A percentile compares a stretch with the other conserved stretches of the same genome.
Evolutionary conservation across 768 basidiomycete species (phyloP).

Genomic region (Russula brevipes): DNA sequence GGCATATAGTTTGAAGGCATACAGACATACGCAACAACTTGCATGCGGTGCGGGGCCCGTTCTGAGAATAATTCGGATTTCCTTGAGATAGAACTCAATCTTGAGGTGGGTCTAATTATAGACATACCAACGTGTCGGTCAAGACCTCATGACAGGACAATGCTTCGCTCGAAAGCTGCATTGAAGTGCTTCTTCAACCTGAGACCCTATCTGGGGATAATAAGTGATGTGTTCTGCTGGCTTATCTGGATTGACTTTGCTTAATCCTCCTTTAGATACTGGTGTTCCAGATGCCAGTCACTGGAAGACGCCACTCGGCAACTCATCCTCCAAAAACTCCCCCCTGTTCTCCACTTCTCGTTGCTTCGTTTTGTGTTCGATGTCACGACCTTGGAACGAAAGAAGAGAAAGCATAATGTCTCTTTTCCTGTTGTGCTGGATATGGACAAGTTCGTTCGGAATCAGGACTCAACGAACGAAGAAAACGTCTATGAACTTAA

Average conservation of each 20-base stretch:
- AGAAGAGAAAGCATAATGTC: constrained; percentile 79
- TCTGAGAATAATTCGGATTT: constrained; percentile 73
- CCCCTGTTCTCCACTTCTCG: constrained; percentile 88
- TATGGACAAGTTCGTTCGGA: constrained; percentile 59
- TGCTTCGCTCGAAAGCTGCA: constrained; percentile 65
- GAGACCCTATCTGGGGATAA: constrained; percentile 82
- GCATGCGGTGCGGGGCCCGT: constrained; percentile 58
- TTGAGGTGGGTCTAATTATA: constrained; percentile 48
- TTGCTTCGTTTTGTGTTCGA: constrained; percentile 93
- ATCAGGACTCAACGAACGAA: constrained; percentile 15
- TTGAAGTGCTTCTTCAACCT: constrained; percentile 56
- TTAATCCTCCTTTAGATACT: constrained; percentile 49
- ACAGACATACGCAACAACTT: constrained; percentile 75
- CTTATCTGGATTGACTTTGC: not conserved
- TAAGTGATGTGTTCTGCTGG: constrained; percentile 44
- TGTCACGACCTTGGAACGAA: constrained; percentile 67
- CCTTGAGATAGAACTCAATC: constrained; percentile 81
- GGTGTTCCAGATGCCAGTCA: constrained; percentile 66
- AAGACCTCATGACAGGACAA: constrained; percentile 47
- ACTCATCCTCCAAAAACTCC: constrained; percentile 63
- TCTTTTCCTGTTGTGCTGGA: constrained; percentile 70
- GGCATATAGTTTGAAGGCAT: constrained; percentile 81
- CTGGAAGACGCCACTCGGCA: constrained; percentile 79
- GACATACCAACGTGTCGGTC: not conserved
- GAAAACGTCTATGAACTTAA: constrained; percentile 68